Evolutionary conservation across 2,329 filamentous ascomycete genomes (phyloP), one percentile per base, ranked within the genome.

Genomic region (Pseudogymnoascus sp.): DNA sequence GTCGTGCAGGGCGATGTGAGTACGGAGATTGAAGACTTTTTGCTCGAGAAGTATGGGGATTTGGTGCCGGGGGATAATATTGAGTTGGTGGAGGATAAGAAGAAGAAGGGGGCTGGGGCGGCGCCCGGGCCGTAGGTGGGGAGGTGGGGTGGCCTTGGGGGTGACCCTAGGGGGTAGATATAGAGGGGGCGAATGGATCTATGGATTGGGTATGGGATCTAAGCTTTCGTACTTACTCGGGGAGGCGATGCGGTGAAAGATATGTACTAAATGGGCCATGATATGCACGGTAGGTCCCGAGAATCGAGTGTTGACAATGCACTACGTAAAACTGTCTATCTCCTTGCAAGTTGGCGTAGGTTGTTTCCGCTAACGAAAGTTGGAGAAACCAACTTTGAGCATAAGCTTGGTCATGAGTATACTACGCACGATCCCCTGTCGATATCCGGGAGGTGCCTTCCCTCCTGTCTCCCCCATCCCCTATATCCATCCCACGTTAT

Each of bases 1-100:
- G 96, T 96, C 4, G 91, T 99, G 19, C 95, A 99, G 78, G 95
- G 95, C 35, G 95, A 99, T 78, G 87, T 99, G 66, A 96, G 92
- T 75, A 90, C 95, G 71, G 95, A 99, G 78, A 88, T 99, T 67
- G 85, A 90, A 72, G 95, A 97, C 74, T 97, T 93, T 79, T 77
- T 99, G 72, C 75, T 90, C 67, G 92, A 97, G 73, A 90, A 91
- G 74, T 96, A 96, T 77, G 88, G 89, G 75, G 85, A 92, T 67
- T 15, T 60, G 31, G 89, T 99, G 70, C 93, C 93, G 2, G 91
- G 96, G 79, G 91, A 96, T 73, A 97, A 99, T 77, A 89, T 97
- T 70, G 93, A 97, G 78, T 79, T 93, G 72, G 85, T 97, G 46
- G 93, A 97, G 77, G 93, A 97, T 75, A 97, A 96, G 85, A 92